A percentile compares a stretch with the other conserved stretches of the same genome.
Evolutionary conservation across 2,329 filamentous ascomycete genomes (phyloP).

Genomic region (Apiospora aurea): DNA sequence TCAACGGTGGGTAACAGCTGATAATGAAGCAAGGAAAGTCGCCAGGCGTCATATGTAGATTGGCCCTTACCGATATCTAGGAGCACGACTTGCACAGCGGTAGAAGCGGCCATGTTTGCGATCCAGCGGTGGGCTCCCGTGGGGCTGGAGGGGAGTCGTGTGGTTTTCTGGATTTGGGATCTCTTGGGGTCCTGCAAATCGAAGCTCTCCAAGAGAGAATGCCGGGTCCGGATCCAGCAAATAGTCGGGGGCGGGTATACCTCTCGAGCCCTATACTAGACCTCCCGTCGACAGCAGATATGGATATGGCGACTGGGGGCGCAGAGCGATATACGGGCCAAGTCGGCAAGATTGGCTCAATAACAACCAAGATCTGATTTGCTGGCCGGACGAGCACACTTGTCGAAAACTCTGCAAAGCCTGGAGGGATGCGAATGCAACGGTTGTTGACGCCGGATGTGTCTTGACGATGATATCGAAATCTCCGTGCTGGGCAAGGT

Average conservation of each 20-base stretch:
- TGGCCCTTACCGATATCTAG: constrained; percentile 64
- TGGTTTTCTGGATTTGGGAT: constrained; percentile 7
- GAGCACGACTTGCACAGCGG: constrained; percentile 55
- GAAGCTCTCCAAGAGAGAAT: constrained; percentile 6
- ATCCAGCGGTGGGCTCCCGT: constrained; percentile 11
- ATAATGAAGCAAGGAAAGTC: constrained; percentile 17
- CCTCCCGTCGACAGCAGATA: constrained; percentile 15
- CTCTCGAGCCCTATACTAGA: constrained; percentile 19
- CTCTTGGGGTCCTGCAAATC: constrained; percentile 16
- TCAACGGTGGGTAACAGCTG: constrained; percentile 25
- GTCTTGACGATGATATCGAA: constrained; percentile 26
- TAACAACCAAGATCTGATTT: constrained; percentile 18
- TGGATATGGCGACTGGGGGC: constrained; percentile 5
- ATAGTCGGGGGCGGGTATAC: constrained; percentile 12
- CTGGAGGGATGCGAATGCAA: constrained; percentile 22
- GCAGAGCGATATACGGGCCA: constrained; percentile 13
- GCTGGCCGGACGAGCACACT: constrained; percentile 2
- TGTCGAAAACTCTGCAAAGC: constrained; percentile 20
- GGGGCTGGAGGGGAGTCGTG: constrained; percentile 1
- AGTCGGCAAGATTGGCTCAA: constrained; percentile 2
- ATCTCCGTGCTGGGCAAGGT: constrained; percentile 30
- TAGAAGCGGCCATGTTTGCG: constrained; percentile 42
- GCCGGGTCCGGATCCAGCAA: constrained; percentile 17
- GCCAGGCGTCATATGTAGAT: constrained; percentile 22
- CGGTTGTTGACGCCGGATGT: constrained; percentile 31